Evolutionary conservation across 306 rosid genomes (phyloP), one percentile per base, ranked within the genome.

Genomic region (Lithocarpus polystachyus): DNA sequence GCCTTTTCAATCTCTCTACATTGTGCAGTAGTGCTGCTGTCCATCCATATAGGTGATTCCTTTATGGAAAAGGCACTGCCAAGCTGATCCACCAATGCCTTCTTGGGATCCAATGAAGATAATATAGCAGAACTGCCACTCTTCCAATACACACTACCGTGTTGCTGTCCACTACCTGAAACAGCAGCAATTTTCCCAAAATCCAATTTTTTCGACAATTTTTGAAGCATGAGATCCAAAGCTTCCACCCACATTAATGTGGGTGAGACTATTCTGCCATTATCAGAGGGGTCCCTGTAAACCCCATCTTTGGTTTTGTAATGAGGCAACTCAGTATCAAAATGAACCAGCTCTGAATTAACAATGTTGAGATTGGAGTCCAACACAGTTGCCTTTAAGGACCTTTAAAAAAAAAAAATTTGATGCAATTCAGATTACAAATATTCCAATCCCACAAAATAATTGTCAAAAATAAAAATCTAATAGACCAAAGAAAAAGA

Each of bases 181-280:
- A 94, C 87, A 37, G 98, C 93, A 68, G 82, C 84, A 72, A 94
- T 77, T 78, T 87, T 90, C 23, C 85, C 76, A 28, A 94, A 88
- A 84, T 94, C 92, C 56, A 92, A 76, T 26, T 82, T 87, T 52
- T 87, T 82, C 0, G 86, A 82, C 17, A 94, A 91, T 80, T 83
- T 94, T 59, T 86, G 86, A 68, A 94, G 86, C 24, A 94, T 83
- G 23, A 92, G 90, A 80, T 94, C 98, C 68, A 94, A 87, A 76
- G 97, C 98, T 80, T 94, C 98, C 56, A 94, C 89, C 98, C 98
- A 94, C 97, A 94, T 94, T 86, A 89, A 74, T 4, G 98, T 92
- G 77, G 98, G 98, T 56, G 98, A 92, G 78, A 94, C 98, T 51
- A 93, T 95, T 84, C 96, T 89, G 9, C 99, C 94, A 81, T 86